Evolutionary conservation across 2,329 filamentous ascomycete species (phyloP), one percentile per base, ranked within the genome.

Genomic region (Diaporthe batatas): DNA sequence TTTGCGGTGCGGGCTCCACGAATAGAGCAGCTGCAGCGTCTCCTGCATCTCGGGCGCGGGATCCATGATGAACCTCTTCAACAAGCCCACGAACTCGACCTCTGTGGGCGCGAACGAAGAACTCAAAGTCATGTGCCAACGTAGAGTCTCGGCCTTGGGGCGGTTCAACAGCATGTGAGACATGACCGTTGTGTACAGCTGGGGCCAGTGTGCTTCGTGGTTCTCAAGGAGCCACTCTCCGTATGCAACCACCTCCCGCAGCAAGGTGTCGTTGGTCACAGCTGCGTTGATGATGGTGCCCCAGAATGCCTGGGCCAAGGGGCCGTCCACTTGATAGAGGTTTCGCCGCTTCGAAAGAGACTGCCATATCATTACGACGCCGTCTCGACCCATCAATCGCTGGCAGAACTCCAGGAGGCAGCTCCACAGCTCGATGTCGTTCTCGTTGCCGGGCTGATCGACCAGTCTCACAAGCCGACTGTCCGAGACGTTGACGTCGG

Each of bases 81-180:
- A 75, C 23, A 89, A 76, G 25, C 78, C 77, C 32, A 81, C 79
- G 71, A 90, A 86, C 21, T 81, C 82, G 3, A 83, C 79, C 32
- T 80, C 76, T 0, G 81, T 79, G 1, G 86, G 83, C 10, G 82
- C 82, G 74, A 88, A 87, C 14, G 79, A 81, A 6, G 83, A 80
- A 42, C 79, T 80, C 25, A 90, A 78, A 6, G 80, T 82, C 6
- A 85, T 51, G 75, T 90, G 87, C 87, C 88, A 90, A 36, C 80
- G 79, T 57, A 87, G 71, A 10, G 82, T 84, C 58, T 81, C 77
- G 1, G 80, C 78, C 67, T 82, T 83, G 55, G 84, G 79, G 36
- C 78, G 80, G 34, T 81, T 81, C 1, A 78, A 79, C 6, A 90
- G 79, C 59, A 85, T 84, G 74, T 81, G 80, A 25, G 83, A 79